Conservation (phyloP, 768 basidiomycete species). For the Psilocybe sp. region DNA sequence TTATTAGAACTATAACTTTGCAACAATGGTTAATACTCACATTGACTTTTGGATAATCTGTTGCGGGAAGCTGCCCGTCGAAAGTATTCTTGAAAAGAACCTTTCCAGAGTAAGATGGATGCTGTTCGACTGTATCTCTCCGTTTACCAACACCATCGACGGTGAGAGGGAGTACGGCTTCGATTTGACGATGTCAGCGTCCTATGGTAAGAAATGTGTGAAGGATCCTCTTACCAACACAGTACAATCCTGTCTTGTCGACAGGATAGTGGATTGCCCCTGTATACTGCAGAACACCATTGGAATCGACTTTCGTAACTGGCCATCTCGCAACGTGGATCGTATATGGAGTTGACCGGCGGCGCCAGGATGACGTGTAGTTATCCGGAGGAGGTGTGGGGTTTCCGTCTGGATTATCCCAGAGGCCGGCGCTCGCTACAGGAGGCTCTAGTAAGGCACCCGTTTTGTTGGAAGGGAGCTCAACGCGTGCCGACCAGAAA, state of each 20-base stretch:
- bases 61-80: slow-evolving; percentile 82
- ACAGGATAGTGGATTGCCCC: slow-evolving; percentile 83
- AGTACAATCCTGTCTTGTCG: slow-evolving; percentile 90
- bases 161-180: slow-evolving; percentile 88
- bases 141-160: slow-evolving; percentile 43
- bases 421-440: slow-evolving; percentile 34
- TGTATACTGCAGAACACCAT: slow-evolving; percentile 51
- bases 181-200: not conserved
- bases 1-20: slow-evolving; percentile 1
- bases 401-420: slow-evolving; percentile 61
- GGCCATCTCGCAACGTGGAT: slow-evolving; percentile 18
- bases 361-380: slow-evolving; percentile 49
- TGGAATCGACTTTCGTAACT: slow-evolving; percentile 41
- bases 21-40: slow-evolving; percentile 43
- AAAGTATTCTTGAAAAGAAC: slow-evolving; percentile 89
- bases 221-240: slow-evolving; percentile 66
- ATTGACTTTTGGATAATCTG: slow-evolving; percentile 96
- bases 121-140: slow-evolving; percentile 51
- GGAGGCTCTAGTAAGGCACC: slow-evolving; percentile 19
- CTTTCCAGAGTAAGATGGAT: slow-evolving; percentile 75
- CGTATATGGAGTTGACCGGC: slow-evolving; percentile 4
- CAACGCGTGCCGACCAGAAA: slow-evolving; percentile 85
- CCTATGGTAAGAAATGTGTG: not conserved
- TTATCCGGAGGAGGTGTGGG: slow-evolving; percentile 50
- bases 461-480: slow-evolving; percentile 44